Evolutionary conservation across 139 green algal genomes (phyloP), one percentile per base, ranked within the genome.

Genomic region (Zygnema circumcarinatum): DNA sequence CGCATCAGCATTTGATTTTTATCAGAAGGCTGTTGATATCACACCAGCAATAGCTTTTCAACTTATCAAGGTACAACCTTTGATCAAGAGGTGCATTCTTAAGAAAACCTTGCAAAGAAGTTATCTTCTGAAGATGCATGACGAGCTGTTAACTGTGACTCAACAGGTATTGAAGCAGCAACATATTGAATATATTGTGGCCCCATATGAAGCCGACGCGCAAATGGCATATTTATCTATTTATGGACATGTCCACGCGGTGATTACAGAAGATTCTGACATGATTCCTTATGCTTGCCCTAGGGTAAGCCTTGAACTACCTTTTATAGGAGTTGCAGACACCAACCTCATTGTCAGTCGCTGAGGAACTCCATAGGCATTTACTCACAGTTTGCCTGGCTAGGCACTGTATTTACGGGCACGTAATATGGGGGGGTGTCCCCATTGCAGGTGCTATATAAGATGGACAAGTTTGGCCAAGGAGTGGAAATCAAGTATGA

Each of bases 181-280:
- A 22, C 91, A 89, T 2, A 92, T 99, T 35, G 76, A 94, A 1
- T 98, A 92, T 67, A 53, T 99, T 0, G 96, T 99, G 38, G 97
- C 97, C 1, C 97, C 97, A 0, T 99, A 99, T 88, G 97, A 99
- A 74, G 97, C 97, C 0, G 97, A 99, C 86, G 95, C 95, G 0
- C 96, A 99, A 94, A 96, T 99, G 94, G 90, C 90, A 31, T 91
- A 80, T 38, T 87, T 94, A 38, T 94, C 94, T 1, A 69, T 94
- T 11, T 93, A 79, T n/a, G 94, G 93, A 11, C 33, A 93, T 1
- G 97, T 98, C 29, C 87, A 97, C 41, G 92, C 92, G 0, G 95
- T 99, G 2, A 91, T 99, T 67, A 99, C 97, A 1, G 97, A 99
- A 79, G 97, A 99, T 92, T 96, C 92, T 1, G 97, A 99, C 90